Evolutionary conservation across 2,329 filamentous ascomycete species (phyloP), one percentile per base, ranked within the genome.

Genomic region (Phaeophleospora eucalypticola): DNA sequence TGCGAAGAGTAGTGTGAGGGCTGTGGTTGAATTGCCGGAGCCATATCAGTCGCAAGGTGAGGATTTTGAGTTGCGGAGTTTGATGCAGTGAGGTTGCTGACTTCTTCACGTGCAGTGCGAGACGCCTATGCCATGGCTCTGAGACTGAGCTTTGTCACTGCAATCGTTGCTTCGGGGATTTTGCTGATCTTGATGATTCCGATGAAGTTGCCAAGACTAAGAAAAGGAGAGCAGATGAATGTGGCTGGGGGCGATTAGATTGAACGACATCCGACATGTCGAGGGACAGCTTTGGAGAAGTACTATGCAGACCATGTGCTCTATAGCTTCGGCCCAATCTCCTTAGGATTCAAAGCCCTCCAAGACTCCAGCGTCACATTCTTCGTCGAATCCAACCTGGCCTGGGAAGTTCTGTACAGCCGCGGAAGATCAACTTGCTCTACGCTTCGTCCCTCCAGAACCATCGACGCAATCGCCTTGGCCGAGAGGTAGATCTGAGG

Each of bases 201-300:
- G 0, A 68, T 84, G 17, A 75, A 69, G 58, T 58, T 86, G 56
- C 80, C 80, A 71, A 73, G 47, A 60, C 82, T 3, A 64, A 65
- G 12, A 38, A 42, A 35, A 35, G 45, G 27, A 18, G 24, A 38
- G 40, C 34, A 15, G 35, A 32, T 19, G 27, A 48, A 48, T 29
- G 41, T 43, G 9, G 45, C 45, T 32, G 39, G 39, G 8, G 39
- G 39, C 9, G 39, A 41, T 14, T 41, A 29, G 19, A 15, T 3
- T 18, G n/a, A 18, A 19, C 24, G 18, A 21, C 18, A 21, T 39
- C 15, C 18, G 14, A 10, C 18, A 3, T 9, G n/a, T 18, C 21
- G 37, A 39, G 17, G 17, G 37, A 15, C n/a, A 21, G 18, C 18
- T 21, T 3, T 8, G 19, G 37, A 16, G 37, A 24, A 4, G 15